Conservation (phyloP, 805 yeast genomes). For the Teunomyces gatunensis region DNA sequence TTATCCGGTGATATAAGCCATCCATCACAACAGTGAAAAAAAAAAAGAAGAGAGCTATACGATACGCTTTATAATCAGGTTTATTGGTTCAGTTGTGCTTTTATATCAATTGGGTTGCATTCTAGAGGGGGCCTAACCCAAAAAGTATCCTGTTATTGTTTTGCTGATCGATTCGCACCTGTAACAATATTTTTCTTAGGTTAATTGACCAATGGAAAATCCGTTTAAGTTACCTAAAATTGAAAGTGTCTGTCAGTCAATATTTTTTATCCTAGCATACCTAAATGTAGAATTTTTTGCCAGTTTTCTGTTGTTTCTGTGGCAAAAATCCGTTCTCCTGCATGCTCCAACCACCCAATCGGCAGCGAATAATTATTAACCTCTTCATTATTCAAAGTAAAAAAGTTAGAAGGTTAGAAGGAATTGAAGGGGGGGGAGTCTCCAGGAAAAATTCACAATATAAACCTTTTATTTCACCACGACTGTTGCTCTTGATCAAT, state of each 20-base stretch:
- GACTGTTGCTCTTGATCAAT: too few relatives aligned
- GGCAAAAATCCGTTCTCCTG: conserved; percentile 1
- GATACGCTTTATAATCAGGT: background rate
- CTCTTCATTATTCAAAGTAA: background rate
- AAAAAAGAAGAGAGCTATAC: too few relatives aligned
- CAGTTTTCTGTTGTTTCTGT: background rate
- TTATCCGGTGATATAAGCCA: background rate
- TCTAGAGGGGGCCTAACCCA: background rate
- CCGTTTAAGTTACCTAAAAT: background rate
- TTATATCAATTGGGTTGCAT: background rate
- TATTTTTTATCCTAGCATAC: background rate
- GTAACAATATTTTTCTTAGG: background rate
- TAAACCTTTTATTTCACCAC: too few relatives aligned
- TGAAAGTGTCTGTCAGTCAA: background rate
- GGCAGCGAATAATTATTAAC: background rate
- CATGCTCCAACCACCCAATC: background rate
- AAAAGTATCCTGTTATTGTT: background rate
- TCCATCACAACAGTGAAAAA: background rate
- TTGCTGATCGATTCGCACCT: background rate
- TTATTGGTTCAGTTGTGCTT: too few relatives aligned
- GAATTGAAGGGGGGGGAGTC: too few relatives aligned
- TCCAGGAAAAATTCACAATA: too few relatives aligned
- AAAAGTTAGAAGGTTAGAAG: too few relatives aligned
- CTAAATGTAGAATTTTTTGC: background rate
- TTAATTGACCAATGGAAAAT: background rate